A percentile compares a stretch with the other conserved stretches of the same genome.
Conservation (phyloP, 2,329 filamentous ascomycete genomes). For the Phaeoacremonium minimum region DNA sequence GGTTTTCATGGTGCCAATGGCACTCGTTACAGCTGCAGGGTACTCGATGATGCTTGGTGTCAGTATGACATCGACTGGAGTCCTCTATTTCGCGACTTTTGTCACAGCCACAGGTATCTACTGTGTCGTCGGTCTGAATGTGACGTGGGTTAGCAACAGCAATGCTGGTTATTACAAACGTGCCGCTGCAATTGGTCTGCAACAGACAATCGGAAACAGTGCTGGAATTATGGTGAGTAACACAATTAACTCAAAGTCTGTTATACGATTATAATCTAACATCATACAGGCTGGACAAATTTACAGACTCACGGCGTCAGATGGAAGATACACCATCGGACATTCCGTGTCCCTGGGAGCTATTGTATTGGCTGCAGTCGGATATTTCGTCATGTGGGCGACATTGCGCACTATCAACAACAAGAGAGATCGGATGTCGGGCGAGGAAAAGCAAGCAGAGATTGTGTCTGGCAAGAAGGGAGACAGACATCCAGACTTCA, state of each 20-base stretch:
- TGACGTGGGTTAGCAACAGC: slow-evolving; percentile 10
- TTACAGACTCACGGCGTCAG: slow-evolving; percentile 7
- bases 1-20: slow-evolving; percentile 9
- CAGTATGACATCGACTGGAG: slow-evolving; percentile 5
- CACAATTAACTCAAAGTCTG: not conserved
- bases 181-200: slow-evolving; percentile 10
- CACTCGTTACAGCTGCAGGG: slow-evolving; percentile 5
- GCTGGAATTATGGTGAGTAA: slow-evolving; percentile 21
- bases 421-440: not conserved
- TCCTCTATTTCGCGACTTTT: slow-evolving; percentile 11
- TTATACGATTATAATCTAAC: not conserved
- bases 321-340: slow-evolving; percentile 10
- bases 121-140: slow-evolving; percentile 11
- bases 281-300: slow-evolving; percentile 10
- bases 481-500: slow-evolving; percentile 8
- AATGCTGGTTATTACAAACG: slow-evolving; percentile 14
- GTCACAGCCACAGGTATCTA: slow-evolving; percentile 13
- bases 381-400: slow-evolving; percentile 7
- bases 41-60: slow-evolving; percentile 8
- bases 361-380: slow-evolving; percentile 6
- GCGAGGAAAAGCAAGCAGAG: not conserved
- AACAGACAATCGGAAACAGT: slow-evolving; percentile 17
- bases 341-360: slow-evolving; percentile 7
- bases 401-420: slow-evolving; percentile 2
- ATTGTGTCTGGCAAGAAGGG: slow-evolving; percentile 1